Conservation (phyloP, 306 rosid species). For the Vigna radiata region DNA sequence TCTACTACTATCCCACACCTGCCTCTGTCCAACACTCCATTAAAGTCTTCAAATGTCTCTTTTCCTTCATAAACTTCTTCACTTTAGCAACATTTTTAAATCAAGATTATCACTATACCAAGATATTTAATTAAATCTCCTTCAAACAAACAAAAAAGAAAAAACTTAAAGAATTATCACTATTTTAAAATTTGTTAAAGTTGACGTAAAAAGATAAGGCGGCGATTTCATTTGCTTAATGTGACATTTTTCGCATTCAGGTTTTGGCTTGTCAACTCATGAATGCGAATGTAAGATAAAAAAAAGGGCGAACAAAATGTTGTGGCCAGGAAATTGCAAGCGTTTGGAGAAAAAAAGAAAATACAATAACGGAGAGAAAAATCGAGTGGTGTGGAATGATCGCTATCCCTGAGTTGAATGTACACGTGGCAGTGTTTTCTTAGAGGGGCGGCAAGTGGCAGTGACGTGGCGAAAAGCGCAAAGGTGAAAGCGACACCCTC, state of each 20-base stretch:
- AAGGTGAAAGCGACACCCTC: constrained; percentile 27
- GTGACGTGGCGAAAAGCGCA: constrained; percentile 61
- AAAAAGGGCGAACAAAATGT: constrained; percentile 10
- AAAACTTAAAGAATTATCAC: too few species aligned
- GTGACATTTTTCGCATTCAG: background rate
- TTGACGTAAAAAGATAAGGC: background rate
- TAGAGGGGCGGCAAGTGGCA: constrained; percentile 52
- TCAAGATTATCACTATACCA: background rate
- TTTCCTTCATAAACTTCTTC: background rate
- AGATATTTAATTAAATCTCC: background rate
- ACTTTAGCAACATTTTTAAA: background rate
- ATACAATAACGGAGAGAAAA: background rate
- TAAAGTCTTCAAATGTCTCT: constrained; percentile 28
- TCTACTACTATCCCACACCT: constrained; percentile 27
- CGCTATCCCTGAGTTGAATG: background rate
- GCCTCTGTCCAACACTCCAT: constrained; percentile 29
- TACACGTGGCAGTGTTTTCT: constrained; percentile 36
- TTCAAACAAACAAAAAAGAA: too few species aligned
- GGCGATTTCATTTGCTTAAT: background rate
- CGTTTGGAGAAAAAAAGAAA: background rate
- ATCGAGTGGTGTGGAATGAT: constrained; percentile 49
- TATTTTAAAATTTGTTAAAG: background rate
- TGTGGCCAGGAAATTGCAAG: constrained; percentile 42
- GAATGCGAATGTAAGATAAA: background rate
- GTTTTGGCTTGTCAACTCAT: background rate